These are phyloP conservation scores for Nannochloris sp. DNA, from an alignment of 139 green algal genomes.

Conservation along the genomic window DNA sequence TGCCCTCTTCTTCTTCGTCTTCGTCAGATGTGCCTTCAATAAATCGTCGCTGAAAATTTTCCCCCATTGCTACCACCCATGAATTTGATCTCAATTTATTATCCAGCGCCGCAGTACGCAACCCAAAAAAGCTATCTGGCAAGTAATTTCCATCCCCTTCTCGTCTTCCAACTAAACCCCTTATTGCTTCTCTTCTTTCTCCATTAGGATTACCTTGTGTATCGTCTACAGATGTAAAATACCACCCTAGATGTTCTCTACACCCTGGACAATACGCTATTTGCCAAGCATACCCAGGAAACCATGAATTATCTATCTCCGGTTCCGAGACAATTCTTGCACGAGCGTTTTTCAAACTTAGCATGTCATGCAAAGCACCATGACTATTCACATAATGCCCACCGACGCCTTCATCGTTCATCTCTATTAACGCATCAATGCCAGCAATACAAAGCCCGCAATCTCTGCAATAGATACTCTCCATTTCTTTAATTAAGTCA, in stretches of 20 bases:
- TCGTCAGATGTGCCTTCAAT: no score
- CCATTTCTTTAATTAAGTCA: neutral
- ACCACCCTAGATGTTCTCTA: conserved; percentile 4
- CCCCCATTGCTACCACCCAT: neutral
- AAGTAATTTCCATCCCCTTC: neutral
- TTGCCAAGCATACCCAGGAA: conserved; percentile 7
- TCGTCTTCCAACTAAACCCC: neutral
- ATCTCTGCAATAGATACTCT: neutral
- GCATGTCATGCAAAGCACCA: conserved; percentile 2
- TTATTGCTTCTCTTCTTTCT: neutral
- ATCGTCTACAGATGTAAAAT: neutral
- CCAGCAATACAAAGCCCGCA: no score
- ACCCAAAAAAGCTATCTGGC: no score
- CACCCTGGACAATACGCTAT: neutral
- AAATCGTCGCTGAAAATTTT: neutral
- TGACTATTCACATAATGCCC: conserved; percentile 7
- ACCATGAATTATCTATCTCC: neutral
- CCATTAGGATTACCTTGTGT: no score
- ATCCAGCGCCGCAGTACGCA: no score
- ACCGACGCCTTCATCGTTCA: neutral
- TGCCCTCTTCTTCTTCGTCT: no score
- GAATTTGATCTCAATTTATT: no score
- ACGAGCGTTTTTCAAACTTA: neutral
- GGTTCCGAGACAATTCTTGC: neutral
- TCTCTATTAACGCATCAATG: neutral